phyloP scores from a whole-genome alignment of 1,139 yeast genomes.

The Candida pseudocylindracea region DNA sequence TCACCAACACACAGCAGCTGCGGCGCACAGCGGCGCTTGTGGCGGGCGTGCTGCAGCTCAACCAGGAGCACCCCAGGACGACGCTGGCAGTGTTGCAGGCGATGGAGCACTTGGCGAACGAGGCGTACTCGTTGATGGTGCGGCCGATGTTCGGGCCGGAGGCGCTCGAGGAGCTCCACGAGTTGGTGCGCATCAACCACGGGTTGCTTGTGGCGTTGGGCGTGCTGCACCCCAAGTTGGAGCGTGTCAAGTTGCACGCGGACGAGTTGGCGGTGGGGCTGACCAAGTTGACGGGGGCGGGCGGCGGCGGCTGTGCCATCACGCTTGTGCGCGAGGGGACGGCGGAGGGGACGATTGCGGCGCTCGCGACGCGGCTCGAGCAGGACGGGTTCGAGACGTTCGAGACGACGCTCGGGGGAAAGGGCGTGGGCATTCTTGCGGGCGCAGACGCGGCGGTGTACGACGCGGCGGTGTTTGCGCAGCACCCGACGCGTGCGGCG shows the following conservation, averaged over 20 bases:
- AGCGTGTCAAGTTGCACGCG: conserved; percentile 39
- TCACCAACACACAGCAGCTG: conserved; percentile 74
- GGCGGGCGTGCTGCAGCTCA: conserved; percentile 42
- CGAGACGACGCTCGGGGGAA: conserved; percentile 71
- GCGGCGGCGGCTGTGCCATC: conserved; percentile 98
- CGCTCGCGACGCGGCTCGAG: conserved; percentile 10
- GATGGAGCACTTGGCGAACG: conserved; percentile 43
- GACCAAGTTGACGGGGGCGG: conserved; percentile 94
- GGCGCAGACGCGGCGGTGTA: conserved; percentile 7
- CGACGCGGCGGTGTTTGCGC: conserved; percentile 14
- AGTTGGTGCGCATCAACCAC: conserved; percentile 68
- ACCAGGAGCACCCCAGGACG: conserved; percentile 28
- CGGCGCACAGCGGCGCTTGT: conserved; percentile 75
- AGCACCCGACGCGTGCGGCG: conserved; percentile 15
- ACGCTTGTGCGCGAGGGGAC: conserved; percentile 44
- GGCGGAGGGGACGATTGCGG: conserved; percentile 10
- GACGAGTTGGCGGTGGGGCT: conserved; percentile 51
- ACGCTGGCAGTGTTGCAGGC: conserved; percentile 41
- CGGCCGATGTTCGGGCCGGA: conserved; percentile 19
- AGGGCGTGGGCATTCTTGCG: conserved; percentile 47
- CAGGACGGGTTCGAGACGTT: conserved; percentile 50
- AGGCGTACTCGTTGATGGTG: conserved; percentile 42
- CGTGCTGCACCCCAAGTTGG: conserved; percentile 82
- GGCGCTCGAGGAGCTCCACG: conserved; percentile 17
- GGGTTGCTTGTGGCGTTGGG: conserved; percentile 73